Conservation (phyloP, 345 rosid species). For the Euclidium syriacum region DNA sequence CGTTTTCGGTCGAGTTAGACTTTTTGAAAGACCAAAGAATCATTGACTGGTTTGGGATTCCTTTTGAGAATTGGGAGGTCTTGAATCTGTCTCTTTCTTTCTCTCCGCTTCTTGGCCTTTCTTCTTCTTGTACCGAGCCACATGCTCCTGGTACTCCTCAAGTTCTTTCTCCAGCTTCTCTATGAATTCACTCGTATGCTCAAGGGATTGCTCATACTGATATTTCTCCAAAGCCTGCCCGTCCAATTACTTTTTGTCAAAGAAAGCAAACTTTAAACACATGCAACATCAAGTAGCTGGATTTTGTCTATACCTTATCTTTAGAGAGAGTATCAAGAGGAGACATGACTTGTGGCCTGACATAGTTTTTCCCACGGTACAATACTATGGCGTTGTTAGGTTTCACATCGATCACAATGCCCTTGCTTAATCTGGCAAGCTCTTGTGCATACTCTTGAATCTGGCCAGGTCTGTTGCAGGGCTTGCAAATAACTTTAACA, state of each 20-base stretch:
- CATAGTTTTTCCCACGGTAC: constrained; percentile 89
- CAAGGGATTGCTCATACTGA: constrained; percentile 74
- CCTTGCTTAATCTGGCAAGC: constrained; percentile 75
- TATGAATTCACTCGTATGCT: constrained; percentile 87
- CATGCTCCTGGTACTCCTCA: constrained; percentile 61
- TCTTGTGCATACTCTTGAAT: constrained; percentile 79
- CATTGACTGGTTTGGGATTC: neutral
- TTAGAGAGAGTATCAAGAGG: constrained; percentile 78
- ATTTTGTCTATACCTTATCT: constrained; percentile 46
- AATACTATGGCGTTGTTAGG: constrained; percentile 63
- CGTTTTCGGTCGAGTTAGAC: too few relatives aligned
- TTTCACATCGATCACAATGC: constrained; percentile 75
- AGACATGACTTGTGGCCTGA: constrained; percentile 70
- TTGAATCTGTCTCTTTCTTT: neutral
- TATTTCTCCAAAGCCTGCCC: constrained; percentile 82
- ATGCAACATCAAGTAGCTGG: neutral
- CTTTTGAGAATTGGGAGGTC: neutral
- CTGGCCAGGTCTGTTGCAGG: constrained; percentile 77
- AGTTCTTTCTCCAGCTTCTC: constrained; percentile 90
- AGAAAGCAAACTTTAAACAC: neutral
- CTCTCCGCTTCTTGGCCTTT: constrained; percentile 30
- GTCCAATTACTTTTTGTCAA: neutral
- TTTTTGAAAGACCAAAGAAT: neutral
- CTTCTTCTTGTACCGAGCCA: constrained; percentile 44
- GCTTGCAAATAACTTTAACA: constrained; percentile 81